Conservation (phyloP, 345 rosid genomes). For the Diplotaxis tenuifolia region DNA sequence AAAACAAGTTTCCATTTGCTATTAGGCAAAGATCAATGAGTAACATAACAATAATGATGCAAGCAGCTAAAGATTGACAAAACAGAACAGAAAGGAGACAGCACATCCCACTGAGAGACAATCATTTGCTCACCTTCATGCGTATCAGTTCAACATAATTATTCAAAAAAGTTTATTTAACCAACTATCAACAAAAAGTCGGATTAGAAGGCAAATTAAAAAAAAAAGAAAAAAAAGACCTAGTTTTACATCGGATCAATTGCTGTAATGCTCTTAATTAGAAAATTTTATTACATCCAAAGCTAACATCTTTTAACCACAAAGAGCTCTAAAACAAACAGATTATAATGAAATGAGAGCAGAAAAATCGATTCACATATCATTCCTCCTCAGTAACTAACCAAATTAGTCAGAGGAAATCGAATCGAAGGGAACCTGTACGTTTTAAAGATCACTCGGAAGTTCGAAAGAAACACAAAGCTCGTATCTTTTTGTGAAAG, state of each 20-base stretch:
- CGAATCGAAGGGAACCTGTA: conserved; percentile 22
- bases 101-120: not conserved
- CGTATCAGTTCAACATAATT: not conserved
- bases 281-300: not conserved
- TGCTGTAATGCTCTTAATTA: no score
- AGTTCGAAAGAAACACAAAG: conserved; percentile 6
- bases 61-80: conserved; percentile 4
- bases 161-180: not conserved
- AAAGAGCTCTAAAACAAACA: not conserved
- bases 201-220: not conserved
- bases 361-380: not conserved
- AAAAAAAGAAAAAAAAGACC: no score
- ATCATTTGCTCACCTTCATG: not conserved
- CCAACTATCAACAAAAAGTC: not conserved
- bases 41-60: not conserved
- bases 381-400: not conserved
- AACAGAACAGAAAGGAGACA: not conserved
- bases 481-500: not conserved
- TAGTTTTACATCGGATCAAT: not conserved
- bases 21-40: conserved; percentile 3
- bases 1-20: no score
- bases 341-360: conserved; percentile 17
- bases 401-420: not conserved
- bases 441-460: not conserved
- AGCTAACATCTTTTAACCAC: conserved; percentile 12